phyloP scores from a whole-genome alignment of 768 basidiomycete genomes.

The Cystofilobasidium macerans region DNA sequence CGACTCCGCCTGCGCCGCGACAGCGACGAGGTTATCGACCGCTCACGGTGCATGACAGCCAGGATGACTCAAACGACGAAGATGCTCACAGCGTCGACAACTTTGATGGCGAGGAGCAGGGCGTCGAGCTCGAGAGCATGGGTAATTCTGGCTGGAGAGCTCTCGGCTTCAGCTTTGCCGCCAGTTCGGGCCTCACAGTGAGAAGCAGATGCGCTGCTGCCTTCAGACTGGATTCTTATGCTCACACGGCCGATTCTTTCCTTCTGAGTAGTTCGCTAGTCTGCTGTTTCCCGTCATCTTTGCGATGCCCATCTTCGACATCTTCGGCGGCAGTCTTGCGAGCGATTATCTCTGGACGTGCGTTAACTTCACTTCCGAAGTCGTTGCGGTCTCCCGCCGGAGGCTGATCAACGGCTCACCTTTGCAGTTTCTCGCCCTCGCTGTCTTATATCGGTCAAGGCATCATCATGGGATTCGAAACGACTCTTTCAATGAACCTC shows the following conservation, averaged over 20 bases:
- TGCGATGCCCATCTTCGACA: constrained; percentile 57
- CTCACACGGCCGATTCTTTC: not conserved
- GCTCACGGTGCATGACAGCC: constrained; percentile 25
- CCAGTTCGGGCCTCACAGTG: constrained; percentile 67
- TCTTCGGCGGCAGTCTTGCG: constrained; percentile 51
- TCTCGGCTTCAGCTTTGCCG: constrained; percentile 64
- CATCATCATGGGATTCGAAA: constrained; percentile 96
- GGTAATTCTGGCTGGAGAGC: constrained; percentile 59
- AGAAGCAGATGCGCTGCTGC: constrained; percentile 29
- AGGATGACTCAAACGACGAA: constrained; percentile 32
- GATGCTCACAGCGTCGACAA: constrained; percentile 28
- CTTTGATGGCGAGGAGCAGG: constrained; percentile 34
- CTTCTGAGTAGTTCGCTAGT: constrained; percentile 52
- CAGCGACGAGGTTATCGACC: constrained; percentile 27
- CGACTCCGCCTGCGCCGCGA: constrained; percentile 43
- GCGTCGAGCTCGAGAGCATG: constrained; percentile 35
- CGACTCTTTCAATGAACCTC: constrained; percentile 83
- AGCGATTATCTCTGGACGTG: constrained; percentile 77
- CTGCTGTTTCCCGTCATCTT: constrained; percentile 86
- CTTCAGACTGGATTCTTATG: not conserved
- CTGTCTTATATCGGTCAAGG: constrained; percentile 89
- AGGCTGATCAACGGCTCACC: no score
- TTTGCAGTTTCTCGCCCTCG: constrained; percentile 61
- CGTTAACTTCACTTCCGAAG: no score
- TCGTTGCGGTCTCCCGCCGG: no score